Evolutionary conservation across 2,329 filamentous ascomycete genomes (phyloP).

Genomic region (Fusarium odoratissimum): DNA sequence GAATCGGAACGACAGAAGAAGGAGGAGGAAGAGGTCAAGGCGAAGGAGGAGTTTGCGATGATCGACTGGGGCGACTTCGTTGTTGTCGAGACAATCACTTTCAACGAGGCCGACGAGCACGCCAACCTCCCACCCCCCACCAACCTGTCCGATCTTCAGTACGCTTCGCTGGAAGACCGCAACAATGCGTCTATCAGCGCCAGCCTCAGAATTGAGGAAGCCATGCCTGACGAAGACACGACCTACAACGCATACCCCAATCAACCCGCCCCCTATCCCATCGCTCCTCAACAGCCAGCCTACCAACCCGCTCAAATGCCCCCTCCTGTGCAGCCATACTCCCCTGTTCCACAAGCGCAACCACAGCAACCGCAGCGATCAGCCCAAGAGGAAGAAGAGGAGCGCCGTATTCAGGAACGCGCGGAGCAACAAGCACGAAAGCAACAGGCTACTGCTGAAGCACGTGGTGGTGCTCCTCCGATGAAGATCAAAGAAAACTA

Average conservation of each 20-base stretch:
- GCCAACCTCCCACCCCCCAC: slow-evolving; percentile 89
- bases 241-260: slow-evolving; percentile 63
- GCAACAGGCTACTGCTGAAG: slow-evolving; percentile 82
- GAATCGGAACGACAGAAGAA: slow-evolving; percentile 88
- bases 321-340: slow-evolving; percentile 53
- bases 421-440: slow-evolving; percentile 71
- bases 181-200: slow-evolving; percentile 88
- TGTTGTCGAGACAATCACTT: slow-evolving; percentile 93
- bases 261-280: slow-evolving; percentile 53
- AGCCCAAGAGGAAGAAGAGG: slow-evolving; percentile 71
- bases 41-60: slow-evolving; percentile 79
- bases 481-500: slow-evolving; percentile 97
- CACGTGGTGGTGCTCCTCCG: slow-evolving; percentile 72
- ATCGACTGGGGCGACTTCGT: slow-evolving; percentile 99
- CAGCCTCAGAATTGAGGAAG: slow-evolving; percentile 90
- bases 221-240: slow-evolving; percentile 83
- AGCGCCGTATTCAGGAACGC: slow-evolving; percentile 71
- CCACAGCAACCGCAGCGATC: slow-evolving; percentile 48
- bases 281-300: slow-evolving; percentile 52
- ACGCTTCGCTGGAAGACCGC: slow-evolving; percentile 93
- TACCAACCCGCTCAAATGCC: slow-evolving; percentile 52
- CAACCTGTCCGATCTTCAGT: slow-evolving; percentile 90
- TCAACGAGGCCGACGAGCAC: slow-evolving; percentile 88
- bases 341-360: slow-evolving; percentile 26
- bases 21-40: slow-evolving; percentile 86